phyloP scores from a whole-genome alignment of 768 basidiomycete genomes.

The Boletus vinaceobasis region DNA sequence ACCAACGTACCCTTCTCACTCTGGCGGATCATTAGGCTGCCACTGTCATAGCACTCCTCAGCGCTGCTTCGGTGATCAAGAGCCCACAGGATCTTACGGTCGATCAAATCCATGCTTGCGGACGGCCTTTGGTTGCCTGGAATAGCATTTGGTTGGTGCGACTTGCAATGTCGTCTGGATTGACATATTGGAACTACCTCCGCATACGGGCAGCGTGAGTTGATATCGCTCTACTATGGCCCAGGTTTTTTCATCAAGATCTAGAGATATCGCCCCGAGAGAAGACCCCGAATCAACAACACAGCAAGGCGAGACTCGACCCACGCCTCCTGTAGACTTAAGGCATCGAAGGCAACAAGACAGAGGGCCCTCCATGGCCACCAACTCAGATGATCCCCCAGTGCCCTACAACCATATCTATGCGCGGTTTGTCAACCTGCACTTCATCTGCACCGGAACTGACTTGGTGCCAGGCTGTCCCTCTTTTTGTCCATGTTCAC shows the following conservation, averaged over 20 bases:
- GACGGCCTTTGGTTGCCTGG: conserved; percentile 65
- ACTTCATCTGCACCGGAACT: conserved; percentile 3
- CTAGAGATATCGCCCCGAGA: conserved; percentile 21
- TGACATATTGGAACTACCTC: conserved; percentile 57
- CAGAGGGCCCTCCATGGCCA: conserved; percentile 17
- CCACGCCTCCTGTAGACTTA: conserved; percentile 10
- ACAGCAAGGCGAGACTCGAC: conserved; percentile 22
- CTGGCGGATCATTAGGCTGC: conserved; percentile 40
- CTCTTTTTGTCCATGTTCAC: conserved; percentile 66
- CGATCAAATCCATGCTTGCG: conserved; percentile 63
- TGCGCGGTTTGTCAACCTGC: conserved; percentile 22
- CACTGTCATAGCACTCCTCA: conserved; percentile 48
- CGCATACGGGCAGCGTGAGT: conserved; percentile 35
- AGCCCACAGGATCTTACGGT: conserved; percentile 40
- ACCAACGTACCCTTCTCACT: background rate
- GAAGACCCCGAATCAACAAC: conserved; percentile 29
- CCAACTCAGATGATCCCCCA: conserved; percentile 26
- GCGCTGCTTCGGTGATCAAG: conserved; percentile 42
- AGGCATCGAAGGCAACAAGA: conserved; percentile 19
- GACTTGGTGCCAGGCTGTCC: conserved; percentile 41
- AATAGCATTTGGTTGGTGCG: conserved; percentile 61
- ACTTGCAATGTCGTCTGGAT: conserved; percentile 43
- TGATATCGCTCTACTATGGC: background rate
- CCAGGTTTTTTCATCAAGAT: conserved; percentile 10
- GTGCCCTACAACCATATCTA: conserved; percentile 27